Percentiles rank a stretch among this genome's conserved stretches.
Evolutionary conservation across 192 early-diverging fungal species (phyloP).

Genomic region (Helicostylum pulchrum): DNA sequence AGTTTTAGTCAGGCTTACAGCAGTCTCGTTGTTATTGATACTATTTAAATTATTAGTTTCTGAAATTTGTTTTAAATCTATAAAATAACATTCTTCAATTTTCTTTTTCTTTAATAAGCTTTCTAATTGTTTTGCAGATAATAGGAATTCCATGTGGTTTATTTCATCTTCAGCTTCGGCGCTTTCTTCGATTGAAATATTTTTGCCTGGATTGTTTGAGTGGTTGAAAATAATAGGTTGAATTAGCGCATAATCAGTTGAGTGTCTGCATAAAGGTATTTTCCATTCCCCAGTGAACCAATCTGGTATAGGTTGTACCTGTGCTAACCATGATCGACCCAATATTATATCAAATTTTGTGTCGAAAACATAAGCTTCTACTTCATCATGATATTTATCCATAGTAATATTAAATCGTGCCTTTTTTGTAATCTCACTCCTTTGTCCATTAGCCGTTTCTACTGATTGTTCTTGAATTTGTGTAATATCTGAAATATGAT

Average conservation of each 20-base stretch:
- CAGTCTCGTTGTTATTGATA: too few relatives aligned
- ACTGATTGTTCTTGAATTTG: neutral
- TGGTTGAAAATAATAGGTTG: neutral
- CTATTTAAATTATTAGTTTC: too few relatives aligned
- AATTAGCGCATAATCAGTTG: too few relatives aligned
- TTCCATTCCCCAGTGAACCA: conserved; percentile 6
- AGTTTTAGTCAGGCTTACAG: too few relatives aligned
- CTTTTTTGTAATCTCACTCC: neutral
- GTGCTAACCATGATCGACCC: too few relatives aligned
- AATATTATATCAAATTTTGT: conserved; percentile 8
- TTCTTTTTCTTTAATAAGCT: neutral
- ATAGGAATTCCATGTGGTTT: neutral
- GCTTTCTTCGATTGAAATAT: too few relatives aligned
- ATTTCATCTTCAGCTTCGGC: neutral
- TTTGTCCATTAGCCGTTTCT: conserved; percentile 4
- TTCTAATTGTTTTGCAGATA: neutral
- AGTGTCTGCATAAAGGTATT: neutral
- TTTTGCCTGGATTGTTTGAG: too few relatives aligned
- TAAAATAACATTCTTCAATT: too few relatives aligned
- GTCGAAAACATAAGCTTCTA: neutral
- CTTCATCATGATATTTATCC: neutral
- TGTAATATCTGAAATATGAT: neutral
- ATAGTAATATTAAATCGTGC: neutral
- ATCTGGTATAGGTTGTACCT: neutral
- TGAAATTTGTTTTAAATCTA: too few relatives aligned